Percentiles rank a stretch among this genome's conserved stretches.
phyloP scores from a whole-genome alignment of 129 eudicot genomes.

The Centrapalus pauciflorus region DNA sequence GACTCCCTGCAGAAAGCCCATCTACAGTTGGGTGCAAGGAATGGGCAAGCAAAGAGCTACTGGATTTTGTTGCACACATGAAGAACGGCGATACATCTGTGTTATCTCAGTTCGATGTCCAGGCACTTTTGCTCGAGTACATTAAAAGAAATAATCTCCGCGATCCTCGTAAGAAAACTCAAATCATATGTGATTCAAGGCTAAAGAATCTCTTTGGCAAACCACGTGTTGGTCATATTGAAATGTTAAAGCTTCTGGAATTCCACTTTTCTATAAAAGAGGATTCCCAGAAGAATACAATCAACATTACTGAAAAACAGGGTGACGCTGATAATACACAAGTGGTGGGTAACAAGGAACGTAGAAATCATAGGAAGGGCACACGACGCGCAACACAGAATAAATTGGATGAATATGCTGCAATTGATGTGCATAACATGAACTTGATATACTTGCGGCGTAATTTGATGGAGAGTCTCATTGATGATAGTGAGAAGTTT shows the following conservation, averaged over 20 bases:
- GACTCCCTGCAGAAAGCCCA: constrained; percentile 14
- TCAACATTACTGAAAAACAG: constrained; percentile 25
- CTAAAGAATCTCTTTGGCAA: constrained; percentile 63
- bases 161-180: constrained; percentile 75
- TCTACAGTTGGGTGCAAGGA: constrained; percentile 27
- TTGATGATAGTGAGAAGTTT: constrained; percentile 59
- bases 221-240: constrained; percentile 73
- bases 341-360: constrained; percentile 44
- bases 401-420: constrained; percentile 82
- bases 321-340: constrained; percentile 24
- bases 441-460: constrained; percentile 79
- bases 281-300: constrained; percentile 40
- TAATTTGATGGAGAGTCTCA: constrained; percentile 61
- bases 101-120: constrained; percentile 75
- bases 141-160: constrained; percentile 74
- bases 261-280: constrained; percentile 53
- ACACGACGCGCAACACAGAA: constrained; percentile 51
- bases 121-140: constrained; percentile 68
- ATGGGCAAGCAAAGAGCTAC: constrained; percentile 81
- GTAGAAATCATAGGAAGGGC: constrained; percentile 50
- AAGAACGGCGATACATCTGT: constrained; percentile 74
- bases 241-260: constrained; percentile 93
- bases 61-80: constrained; percentile 82
- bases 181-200: constrained; percentile 76
- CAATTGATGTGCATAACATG: constrained; percentile 90